Evolutionary conservation across 495 filamentous ascomycete species (phyloP), one percentile per base, ranked within the genome.

Genomic region (Xylaria acuta): DNA sequence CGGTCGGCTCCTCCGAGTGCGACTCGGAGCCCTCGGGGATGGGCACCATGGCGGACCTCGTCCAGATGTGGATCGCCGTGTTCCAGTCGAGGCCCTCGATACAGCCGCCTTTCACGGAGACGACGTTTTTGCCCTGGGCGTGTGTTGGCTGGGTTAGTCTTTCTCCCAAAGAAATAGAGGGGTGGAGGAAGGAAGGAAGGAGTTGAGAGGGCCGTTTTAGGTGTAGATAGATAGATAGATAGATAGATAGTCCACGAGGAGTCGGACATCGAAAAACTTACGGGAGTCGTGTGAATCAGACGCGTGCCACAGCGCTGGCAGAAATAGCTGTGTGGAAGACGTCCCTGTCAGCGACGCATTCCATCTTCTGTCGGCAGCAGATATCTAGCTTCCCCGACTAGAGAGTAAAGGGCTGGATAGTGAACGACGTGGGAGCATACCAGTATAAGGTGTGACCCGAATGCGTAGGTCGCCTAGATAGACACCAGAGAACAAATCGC

Each of bases 31-130:
- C 86, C 72, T 89, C 87, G 0, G 89, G 89, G 67, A 92, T 91
- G 22, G 88, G 86, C 2, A 91, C 81, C 83, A 91, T 87, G 64
- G 89, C 89, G 41, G 84, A 81, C 72, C 88, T 85, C 14, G 86
- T 88, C 88, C 89, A 91, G 58, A 92, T 88, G 80, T 91, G 89
- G 54, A 85, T 85, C 14, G 88, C 88, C 5, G 73, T 74, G 7
- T 74, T 81, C 87, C 90, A 87, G 74, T 89, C 86, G 43, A 91
- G 76, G 4, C 81, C 87, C 41, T 88, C 85, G 62, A 92, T 81
- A 71, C 89, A 91, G 27, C 88, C 89, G 1, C 88, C 88, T 69
- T 92, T 92, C 30, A 92, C 85, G 62, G 84, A 86, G 38, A 89
- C 82, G 32, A 86, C 84, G 54, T 85, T 80, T 49, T 84, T 83